Evolutionary conservation across 805 yeast genomes (phyloP), one percentile per base, ranked within the genome.

Genomic region (Cyberlindnera samutprakarnensis): DNA sequence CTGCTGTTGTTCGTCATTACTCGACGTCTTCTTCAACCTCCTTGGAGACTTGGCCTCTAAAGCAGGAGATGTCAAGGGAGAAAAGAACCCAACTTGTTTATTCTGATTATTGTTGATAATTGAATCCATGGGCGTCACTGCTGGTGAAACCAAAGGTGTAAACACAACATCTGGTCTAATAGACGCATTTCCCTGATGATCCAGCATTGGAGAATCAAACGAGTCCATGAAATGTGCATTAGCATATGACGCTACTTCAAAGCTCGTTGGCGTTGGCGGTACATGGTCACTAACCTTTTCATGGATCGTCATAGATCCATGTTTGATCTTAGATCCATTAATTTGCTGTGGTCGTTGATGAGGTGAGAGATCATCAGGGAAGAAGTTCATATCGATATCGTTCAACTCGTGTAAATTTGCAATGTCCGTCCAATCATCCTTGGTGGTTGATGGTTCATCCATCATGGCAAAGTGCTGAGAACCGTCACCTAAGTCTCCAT

Each of bases 91-190:
- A 10, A 30, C 12, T 10, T 36, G 41, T 11, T 39, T 32, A 15
- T 33, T 26, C 5, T 38, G 30, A 13, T 34, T 38, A 23, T 35
- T 37, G 10, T 33, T 36, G 14, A 39, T 34, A 34, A 41, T 28
- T 8, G 49, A 36, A 19, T 59, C 85, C 46, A 68, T 45, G 1
- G 86, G 86, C 3, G 86, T 73, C 12, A 75, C 80, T 8, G 82
- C 78, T 0, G 94, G 94, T 2, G 88, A 78, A 2, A 78, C 72
- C 38, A 82, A 62, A 1, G 94, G 92, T 2, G 92, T 82, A 55
- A 78, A 82, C 5, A 72, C 72, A 30, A 72, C 72, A 38, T 73
- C 78, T 1, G 79, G 75, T 27, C 75, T 56, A 2, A 72, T 64
- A 9, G 50, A 43, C 10, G 33, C 38, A 3, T 34, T 33, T 6